phyloP scores from a whole-genome alignment of 192 early-diverging fungal genomes.

The Oehlia diaphana region DNA sequence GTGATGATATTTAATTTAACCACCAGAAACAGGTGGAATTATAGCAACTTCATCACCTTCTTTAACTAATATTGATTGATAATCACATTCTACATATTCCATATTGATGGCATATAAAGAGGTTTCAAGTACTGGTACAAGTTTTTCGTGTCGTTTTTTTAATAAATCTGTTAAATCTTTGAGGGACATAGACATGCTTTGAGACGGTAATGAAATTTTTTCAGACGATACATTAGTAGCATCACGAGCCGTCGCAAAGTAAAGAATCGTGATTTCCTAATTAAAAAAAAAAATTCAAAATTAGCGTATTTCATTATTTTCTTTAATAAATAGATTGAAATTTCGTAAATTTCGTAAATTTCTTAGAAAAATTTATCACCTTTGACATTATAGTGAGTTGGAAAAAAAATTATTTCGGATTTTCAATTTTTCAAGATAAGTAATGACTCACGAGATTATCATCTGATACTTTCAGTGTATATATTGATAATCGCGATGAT shows the following conservation, averaged over 20 bases:
- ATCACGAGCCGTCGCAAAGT: constrained; percentile 61
- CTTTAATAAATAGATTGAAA: neutral
- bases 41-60: constrained; percentile 61
- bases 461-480: too few species aligned
- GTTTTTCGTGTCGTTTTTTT: constrained; percentile 34
- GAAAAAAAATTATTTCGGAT: too few species aligned
- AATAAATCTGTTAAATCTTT: constrained; percentile 7
- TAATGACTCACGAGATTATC: too few species aligned
- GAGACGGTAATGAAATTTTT: constrained; percentile 36
- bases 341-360: neutral
- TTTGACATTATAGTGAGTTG: neutral
- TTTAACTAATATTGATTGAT: constrained; percentile 42
- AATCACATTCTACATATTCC: constrained; percentile 60
- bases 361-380: neutral
- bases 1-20: constrained; percentile 30
- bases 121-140: constrained; percentile 42
- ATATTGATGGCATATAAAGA: constrained; percentile 63
- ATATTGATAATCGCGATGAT: too few species aligned
- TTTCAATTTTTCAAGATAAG: too few species aligned
- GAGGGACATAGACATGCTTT: constrained; percentile 30
- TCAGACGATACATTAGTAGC: constrained; percentile 45
- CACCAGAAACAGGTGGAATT: constrained; percentile 69
- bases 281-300: neutral
- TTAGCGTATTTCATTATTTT: neutral
- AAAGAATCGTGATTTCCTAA: constrained; percentile 50